Evolutionary conservation across 2,329 filamentous ascomycete species (phyloP), one percentile per base, ranked within the genome.

Genomic region (Paraphaeosphaeria minitans): DNA sequence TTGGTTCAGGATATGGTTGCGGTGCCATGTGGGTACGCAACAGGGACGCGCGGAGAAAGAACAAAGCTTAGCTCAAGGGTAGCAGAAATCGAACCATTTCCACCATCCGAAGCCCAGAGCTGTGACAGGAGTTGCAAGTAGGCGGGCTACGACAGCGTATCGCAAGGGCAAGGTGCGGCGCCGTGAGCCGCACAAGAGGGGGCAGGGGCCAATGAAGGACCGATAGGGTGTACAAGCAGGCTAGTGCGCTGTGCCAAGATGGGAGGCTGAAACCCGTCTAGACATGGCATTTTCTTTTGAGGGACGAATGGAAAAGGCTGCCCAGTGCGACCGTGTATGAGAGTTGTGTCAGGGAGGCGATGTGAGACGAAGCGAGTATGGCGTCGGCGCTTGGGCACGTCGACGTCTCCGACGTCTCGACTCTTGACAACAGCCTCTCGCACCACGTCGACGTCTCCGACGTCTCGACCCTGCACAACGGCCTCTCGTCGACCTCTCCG

Each of bases 1-100:
- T 52, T 63, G 47, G 54, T 47, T 66, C 60, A 67, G 68, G 69
- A 71, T 70, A 72, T 71, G 63, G 70, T 60, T 58, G 63, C 67
- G 56, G 64, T 59, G 63, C 57, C 63, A 68, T 65, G 66, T 72
- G 68, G 69, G 57, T 61, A 68, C 63, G 52, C 54, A 62, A 55
- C 63, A 62, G 61, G 61, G 68, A 70, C 68, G 70, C 66, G 69
- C 71, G 68, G 68, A 67, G 63, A 63, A 59, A 51, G 57, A 63
- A 67, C 33, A 63, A 65, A 64, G 63, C 66, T 67, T 66, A 69
- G 66, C 64, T 61, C 69, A 66, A 68, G 63, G 55, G 68, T 67
- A 65, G 64, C 66, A 73, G 62, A 70, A 69, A 68, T 77, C 73
- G 69, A 64, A 75, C 73, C 69, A 77, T 64, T 57, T 67, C 64